Base-by-base conservation (phyloP, 2,329 filamentous ascomycete species). In the Xylariales sp. region DNA sequence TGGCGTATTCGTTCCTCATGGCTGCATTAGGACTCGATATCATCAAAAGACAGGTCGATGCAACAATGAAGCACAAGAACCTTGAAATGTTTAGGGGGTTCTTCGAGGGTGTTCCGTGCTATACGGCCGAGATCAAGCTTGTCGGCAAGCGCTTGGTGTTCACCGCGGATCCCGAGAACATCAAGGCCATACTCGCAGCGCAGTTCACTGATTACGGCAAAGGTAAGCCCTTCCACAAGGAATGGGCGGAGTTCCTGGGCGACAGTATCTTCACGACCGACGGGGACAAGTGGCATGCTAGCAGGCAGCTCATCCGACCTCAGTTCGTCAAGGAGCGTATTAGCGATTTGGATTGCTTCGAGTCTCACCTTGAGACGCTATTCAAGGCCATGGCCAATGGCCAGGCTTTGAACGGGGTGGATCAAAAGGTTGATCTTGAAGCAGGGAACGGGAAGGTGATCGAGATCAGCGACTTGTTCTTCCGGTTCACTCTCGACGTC, bases 161-260 rank as follows among this genome's bases (percentile, higher is more conserved):
- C 55, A 95, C 90, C 0, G 77, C 78, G 4, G 88, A 95, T 51
- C 85, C 86, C 1, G 88, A 94, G 55, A 95, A 95, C 58, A 85
- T 95, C 68, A 95, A 95, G 62, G 87, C 90, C 5, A 74, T 96
- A 16, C 71, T 96, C n/a, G 86, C 89, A 0, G 85, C 84, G 1
- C 88, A 95, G 57, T 96, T 96, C 57, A 65, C 66, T 29, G 86
- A 95, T 56, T 96, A 82, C 57, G 90, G 89, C 53, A 89, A 95
- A 59, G 88, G 89, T 5, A 65, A 80, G 47, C 63, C 70, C 16
- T 95, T 95, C 65, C 83, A 90, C 53, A 52, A 63, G 7, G 83
- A 89, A 38, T 94, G 85, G 84, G 72, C 78, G 43, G 77, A 81
- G 11, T 94, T 87, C 48, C 68, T 95, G 15, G 86, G 85, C 18